Evolutionary conservation across 306 rosid genomes (phyloP).

Genomic region (Calophaca sinica): DNA sequence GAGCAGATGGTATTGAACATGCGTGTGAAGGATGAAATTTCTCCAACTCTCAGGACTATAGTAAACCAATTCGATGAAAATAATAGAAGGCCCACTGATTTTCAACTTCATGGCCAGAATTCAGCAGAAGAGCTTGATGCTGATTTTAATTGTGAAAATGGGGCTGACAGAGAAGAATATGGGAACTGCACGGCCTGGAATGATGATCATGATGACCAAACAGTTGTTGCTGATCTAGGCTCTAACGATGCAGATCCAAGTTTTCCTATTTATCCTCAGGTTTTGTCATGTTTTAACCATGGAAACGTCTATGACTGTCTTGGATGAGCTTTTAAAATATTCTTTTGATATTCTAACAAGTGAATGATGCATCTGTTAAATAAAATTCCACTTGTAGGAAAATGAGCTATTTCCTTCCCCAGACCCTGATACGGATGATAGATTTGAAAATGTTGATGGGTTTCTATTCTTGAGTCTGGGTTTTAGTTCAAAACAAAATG

Average conservation of each 20-base stretch:
- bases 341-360: slow-evolving; percentile 34
- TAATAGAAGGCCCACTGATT: slow-evolving; percentile 76
- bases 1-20: slow-evolving; percentile 78
- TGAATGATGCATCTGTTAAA: slow-evolving; percentile 35
- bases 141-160: slow-evolving; percentile 54
- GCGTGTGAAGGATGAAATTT: slow-evolving; percentile 78
- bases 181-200: slow-evolving; percentile 65
- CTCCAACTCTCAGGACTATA: slow-evolving; percentile 79
- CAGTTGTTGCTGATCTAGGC: slow-evolving; percentile 60
- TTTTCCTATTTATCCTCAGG: slow-evolving; percentile 75
- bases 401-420: slow-evolving; percentile 58
- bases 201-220: slow-evolving; percentile 66
- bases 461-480: slow-evolving; percentile 81
- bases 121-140: slow-evolving; percentile 54
- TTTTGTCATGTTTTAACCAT: slow-evolving; percentile 37
- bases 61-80: slow-evolving; percentile 79
- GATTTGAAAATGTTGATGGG: slow-evolving; percentile 71
- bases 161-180: slow-evolving; percentile 58
- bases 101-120: slow-evolving; percentile 51
- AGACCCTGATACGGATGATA: slow-evolving; percentile 62
- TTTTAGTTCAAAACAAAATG: slow-evolving; percentile 73
- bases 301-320: slow-evolving; percentile 32
- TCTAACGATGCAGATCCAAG: slow-evolving; percentile 64
- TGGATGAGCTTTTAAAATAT: slow-evolving; percentile 26
- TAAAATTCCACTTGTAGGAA: slow-evolving; percentile 60